These are phyloP conservation scores for Benincasa hispida DNA, from an alignment of 306 rosid genomes.

Conservation along the genomic window DNA sequence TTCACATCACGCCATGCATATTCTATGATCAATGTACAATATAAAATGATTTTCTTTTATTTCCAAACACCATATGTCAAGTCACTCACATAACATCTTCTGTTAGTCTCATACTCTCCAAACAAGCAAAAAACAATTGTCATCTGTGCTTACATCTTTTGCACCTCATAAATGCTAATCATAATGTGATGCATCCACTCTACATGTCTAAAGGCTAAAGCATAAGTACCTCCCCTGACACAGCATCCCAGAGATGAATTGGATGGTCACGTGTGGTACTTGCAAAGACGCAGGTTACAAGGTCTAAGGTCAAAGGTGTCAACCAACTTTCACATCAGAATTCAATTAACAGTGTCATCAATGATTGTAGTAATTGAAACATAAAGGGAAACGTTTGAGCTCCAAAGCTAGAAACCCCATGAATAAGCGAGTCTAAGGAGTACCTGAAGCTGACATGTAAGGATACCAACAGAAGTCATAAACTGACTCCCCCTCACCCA, in stretches of 20 bases:
- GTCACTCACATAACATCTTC: not conserved
- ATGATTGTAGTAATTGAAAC: not conserved
- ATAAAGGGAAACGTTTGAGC: not conserved
- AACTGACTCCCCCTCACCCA: conserved; percentile 75
- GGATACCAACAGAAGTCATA: conserved; percentile 98
- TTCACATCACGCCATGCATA: not conserved
- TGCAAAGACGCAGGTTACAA: conserved; percentile 73
- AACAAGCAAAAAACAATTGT: not conserved
- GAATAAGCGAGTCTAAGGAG: conserved; percentile 8
- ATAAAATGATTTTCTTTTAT: not conserved
- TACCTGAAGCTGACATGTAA: conserved; percentile 91
- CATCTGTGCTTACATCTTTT: not conserved
- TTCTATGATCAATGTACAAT: not conserved
- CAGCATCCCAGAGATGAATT: conserved; percentile 96
- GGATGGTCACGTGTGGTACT: conserved; percentile 89
- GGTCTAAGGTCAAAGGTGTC: conserved; percentile 69
- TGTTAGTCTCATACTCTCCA: not conserved
- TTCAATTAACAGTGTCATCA: conserved; percentile 1
- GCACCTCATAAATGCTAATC: not conserved
- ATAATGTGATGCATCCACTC: not conserved
- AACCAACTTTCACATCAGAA: conserved; percentile 15
- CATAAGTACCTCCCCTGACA: conserved; percentile 63
- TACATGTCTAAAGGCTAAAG: not conserved
- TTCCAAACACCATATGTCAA: not conserved
- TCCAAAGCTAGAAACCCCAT: not conserved